A percentile compares a stretch with the other conserved stretches of the same genome.
phyloP scores from a whole-genome alignment of 2,329 filamentous ascomycete species.

The Paecilomyces variotii region DNA sequence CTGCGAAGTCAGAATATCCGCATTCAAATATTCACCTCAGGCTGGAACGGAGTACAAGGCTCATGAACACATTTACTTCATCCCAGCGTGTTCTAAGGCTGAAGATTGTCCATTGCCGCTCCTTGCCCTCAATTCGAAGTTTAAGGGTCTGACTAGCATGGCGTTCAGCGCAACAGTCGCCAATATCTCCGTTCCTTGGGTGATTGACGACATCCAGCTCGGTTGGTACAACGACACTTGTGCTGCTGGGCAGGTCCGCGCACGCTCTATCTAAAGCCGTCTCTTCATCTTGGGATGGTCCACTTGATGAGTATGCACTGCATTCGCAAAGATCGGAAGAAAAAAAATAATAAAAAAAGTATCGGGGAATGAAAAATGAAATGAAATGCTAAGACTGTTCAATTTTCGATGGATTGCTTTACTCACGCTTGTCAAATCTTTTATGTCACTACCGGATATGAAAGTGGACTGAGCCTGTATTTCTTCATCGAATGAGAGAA shows the following conservation, averaged over 20 bases:
- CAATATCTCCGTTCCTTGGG: not conserved
- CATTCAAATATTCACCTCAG: not conserved
- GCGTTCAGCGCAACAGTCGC: not conserved
- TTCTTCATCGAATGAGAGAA: not conserved
- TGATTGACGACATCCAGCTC: not conserved
- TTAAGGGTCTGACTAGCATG: not conserved
- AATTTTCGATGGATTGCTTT: not conserved
- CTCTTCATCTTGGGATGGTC: not conserved
- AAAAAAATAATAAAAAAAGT: not conserved
- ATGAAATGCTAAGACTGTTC: not conserved
- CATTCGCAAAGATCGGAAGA: not conserved
- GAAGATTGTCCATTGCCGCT: not conserved
- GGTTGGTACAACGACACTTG: not conserved
- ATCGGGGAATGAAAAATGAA: not conserved
- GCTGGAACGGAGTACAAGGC: not conserved
- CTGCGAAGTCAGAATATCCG: not conserved
- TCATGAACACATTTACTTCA: not conserved
- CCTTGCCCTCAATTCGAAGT: not conserved
- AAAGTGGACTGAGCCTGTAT: not conserved
- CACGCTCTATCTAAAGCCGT: not conserved
- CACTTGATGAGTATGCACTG: not conserved
- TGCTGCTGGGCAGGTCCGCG: not conserved
- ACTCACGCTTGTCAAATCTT: not conserved
- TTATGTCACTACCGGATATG: not conserved
- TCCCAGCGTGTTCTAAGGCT: not conserved